Percentiles rank a stretch among this genome's conserved stretches.
Evolutionary conservation across 2,329 filamentous ascomycete species (phyloP).

Genomic region (Ceratocystis destructans): DNA sequence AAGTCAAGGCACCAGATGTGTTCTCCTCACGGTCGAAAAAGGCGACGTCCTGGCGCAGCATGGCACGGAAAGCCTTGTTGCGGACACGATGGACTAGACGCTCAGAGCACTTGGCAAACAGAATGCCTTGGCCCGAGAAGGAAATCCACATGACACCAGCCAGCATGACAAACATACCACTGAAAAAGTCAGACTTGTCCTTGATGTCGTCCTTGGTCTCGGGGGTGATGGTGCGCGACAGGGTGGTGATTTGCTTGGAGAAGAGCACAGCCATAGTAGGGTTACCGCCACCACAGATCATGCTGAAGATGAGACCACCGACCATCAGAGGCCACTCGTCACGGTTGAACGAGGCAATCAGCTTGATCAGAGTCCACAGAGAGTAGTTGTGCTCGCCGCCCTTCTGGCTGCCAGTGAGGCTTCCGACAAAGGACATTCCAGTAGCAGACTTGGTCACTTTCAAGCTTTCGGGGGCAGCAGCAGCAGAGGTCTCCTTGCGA

Average conservation of each 20-base stretch:
- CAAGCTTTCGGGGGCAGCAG: slow-evolving; percentile 50
- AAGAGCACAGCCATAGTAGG: slow-evolving; percentile 66
- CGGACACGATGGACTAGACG: slow-evolving; percentile 70
- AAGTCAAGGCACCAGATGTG: slow-evolving; percentile 74
- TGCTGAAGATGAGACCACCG: slow-evolving; percentile 56
- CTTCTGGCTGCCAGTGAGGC: slow-evolving; percentile 33
- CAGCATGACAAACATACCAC: slow-evolving; percentile 76
- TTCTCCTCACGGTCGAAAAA: slow-evolving; percentile 90
- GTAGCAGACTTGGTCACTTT: slow-evolving; percentile 52
- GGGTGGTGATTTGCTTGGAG: slow-evolving; percentile 67
- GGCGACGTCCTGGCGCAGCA: slow-evolving; percentile 82
- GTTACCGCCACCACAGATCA: slow-evolving; percentile 70
- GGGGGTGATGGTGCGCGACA: slow-evolving; percentile 41
- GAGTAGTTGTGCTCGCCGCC: slow-evolving; percentile 42
- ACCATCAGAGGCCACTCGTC: slow-evolving; percentile 59
- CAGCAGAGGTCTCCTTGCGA: slow-evolving; percentile 28
- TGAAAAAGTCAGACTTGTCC: slow-evolving; percentile 70
- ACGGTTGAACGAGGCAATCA: slow-evolving; percentile 68
- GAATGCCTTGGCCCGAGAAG: slow-evolving; percentile 53
- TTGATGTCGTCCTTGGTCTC: slow-evolving; percentile 44
- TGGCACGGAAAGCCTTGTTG: slow-evolving; percentile 67
- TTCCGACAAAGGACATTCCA: slow-evolving; percentile 52
- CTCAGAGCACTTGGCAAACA: slow-evolving; percentile 79
- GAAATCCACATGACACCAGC: slow-evolving; percentile 58
- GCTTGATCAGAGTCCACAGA: slow-evolving; percentile 61